Conservation (phyloP, 2,329 filamentous ascomycete species). For the Phyllosticta citribraziliensis region DNA sequence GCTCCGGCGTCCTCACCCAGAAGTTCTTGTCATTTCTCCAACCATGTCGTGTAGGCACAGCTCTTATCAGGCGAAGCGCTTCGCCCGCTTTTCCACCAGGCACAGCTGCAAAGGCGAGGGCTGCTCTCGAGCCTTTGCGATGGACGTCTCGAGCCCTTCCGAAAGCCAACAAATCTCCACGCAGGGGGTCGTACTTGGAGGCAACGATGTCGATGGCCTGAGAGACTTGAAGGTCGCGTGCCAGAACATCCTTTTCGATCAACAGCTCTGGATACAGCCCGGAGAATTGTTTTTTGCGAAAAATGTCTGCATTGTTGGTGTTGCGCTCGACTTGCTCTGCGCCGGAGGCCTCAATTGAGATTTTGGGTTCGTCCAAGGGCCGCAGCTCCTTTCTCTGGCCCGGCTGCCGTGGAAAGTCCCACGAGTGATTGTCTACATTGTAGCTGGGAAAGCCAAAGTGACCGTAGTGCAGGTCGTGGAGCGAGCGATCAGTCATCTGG, state of each 20-base stretch:
- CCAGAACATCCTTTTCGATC: constrained; percentile 16
- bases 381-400: constrained; percentile 16
- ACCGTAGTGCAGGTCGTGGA: constrained; percentile 43
- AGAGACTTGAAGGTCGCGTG: constrained; percentile 20
- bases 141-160: constrained; percentile 44
- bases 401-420: constrained; percentile 37
- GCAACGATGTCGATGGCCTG: constrained; percentile 22
- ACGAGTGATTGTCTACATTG: constrained; percentile 35
- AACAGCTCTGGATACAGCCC: constrained; percentile 19
- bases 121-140: constrained; percentile 18
- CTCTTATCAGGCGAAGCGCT: constrained; percentile 45
- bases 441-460: constrained; percentile 44
- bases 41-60: constrained; percentile 43
- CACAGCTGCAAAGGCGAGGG: constrained; percentile 22
- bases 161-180: constrained; percentile 42
- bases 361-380: neutral
- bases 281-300: constrained; percentile 10
- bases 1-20: constrained; percentile 38
- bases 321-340: constrained; percentile 2
- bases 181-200: constrained; percentile 28
- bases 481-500: constrained; percentile 48
- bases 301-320: constrained; percentile 9
- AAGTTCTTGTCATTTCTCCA: constrained; percentile 42
- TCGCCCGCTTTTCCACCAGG: constrained; percentile 38
- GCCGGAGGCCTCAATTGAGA: neutral